A percentile compares a stretch with the other conserved stretches of the same genome.
phyloP scores from a whole-genome alignment of 768 basidiomycete species.

The Amanita exitialis region DNA sequence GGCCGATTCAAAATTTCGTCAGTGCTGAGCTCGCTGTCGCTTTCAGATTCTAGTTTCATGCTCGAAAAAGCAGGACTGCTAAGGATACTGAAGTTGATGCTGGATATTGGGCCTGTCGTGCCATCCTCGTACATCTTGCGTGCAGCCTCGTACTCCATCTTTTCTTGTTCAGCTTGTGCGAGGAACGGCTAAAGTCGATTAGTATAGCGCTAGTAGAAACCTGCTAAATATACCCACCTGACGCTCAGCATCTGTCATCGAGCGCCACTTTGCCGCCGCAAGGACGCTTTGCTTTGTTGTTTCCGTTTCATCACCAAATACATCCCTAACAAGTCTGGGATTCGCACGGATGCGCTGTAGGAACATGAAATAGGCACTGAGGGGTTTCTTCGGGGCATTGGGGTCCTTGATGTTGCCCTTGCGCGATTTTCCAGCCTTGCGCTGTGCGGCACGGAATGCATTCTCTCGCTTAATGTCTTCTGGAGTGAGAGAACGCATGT shows the following conservation, averaged over 20 bases:
- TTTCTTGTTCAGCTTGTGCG: slow-evolving; percentile 90
- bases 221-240: slow-evolving; percentile 43
- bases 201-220: slow-evolving; percentile 9
- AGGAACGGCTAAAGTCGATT: slow-evolving; percentile 64
- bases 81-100: slow-evolving; percentile 77
- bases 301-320: slow-evolving; percentile 87
- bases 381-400: slow-evolving; percentile 93
- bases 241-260: slow-evolving; percentile 88
- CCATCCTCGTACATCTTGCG: slow-evolving; percentile 84
- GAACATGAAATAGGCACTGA: slow-evolving; percentile 94
- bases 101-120: slow-evolving; percentile 52
- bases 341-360: slow-evolving; percentile 82
- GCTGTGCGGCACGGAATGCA: slow-evolving; percentile 80
- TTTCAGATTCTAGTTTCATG: slow-evolving; percentile 56
- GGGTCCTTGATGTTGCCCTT: slow-evolving; percentile 96
- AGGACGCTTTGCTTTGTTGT: slow-evolving; percentile 92
- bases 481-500: slow-evolving; percentile 83
- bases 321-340: slow-evolving; percentile 58
- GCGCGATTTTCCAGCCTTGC: slow-evolving; percentile 86
- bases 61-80: slow-evolving; percentile 55
- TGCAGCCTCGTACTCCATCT: slow-evolving; percentile 85
- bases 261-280: slow-evolving; percentile 88
- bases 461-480: slow-evolving; percentile 96
- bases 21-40: slow-evolving; percentile 55
- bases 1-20: slow-evolving; percentile 35